Conservation (phyloP, 139 green algal genomes). For the Ettlia oleoabundans region DNA sequence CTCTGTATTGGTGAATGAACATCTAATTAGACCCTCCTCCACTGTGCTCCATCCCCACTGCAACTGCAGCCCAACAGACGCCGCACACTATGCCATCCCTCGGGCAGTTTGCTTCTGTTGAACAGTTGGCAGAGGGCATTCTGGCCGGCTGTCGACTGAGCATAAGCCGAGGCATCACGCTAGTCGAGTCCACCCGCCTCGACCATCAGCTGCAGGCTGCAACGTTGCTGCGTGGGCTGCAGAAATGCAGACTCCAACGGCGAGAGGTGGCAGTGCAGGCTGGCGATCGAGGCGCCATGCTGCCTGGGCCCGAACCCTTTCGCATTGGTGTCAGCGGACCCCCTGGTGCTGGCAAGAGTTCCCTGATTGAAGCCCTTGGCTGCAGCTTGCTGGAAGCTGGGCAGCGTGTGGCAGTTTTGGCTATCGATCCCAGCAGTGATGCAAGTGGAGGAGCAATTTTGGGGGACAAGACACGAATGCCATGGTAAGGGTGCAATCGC, state of each 20-base stretch:
- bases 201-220: conserved; percentile 55
- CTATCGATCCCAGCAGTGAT: conserved; percentile 66
- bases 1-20: not conserved
- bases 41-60: not conserved
- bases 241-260: not conserved
- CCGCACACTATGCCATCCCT: conserved; percentile 26
- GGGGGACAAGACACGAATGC: conserved; percentile 79
- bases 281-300: not conserved
- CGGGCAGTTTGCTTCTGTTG: conserved; percentile 24
- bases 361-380: conserved; percentile 60
- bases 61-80: not conserved
- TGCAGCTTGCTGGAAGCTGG: conserved; percentile 47
- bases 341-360: conserved; percentile 57
- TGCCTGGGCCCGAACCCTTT: not conserved
- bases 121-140: conserved; percentile 42
- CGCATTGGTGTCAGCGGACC: conserved; percentile 47
- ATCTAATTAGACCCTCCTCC: not conserved
- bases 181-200: conserved; percentile 53
- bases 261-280: no score
- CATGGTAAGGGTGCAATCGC: conserved; percentile 18
- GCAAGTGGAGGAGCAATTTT: conserved; percentile 64
- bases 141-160: conserved; percentile 32
- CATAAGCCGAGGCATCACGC: conserved; percentile 54
- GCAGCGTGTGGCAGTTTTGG: conserved; percentile 66
- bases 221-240: conserved; percentile 50